These are phyloP conservation scores for Rhododendron molle DNA, from an alignment of 148 eudicot genomes.

Conservation along the genomic window DNA sequence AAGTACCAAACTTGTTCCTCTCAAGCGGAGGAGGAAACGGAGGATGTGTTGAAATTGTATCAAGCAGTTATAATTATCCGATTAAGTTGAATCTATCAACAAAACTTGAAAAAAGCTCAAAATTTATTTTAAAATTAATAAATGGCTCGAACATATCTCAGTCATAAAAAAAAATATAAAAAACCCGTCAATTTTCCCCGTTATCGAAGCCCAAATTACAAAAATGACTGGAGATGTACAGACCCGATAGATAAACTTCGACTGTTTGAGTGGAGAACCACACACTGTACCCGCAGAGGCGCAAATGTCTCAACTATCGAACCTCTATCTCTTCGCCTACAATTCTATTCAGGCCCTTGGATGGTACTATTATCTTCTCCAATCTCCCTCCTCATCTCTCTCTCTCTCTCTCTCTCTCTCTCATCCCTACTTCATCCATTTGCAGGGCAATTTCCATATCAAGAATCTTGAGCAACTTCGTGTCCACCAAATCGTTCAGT, in stretches of 20 bases:
- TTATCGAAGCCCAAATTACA: too few relatives aligned
- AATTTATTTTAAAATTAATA: too few relatives aligned
- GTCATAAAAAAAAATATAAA: too few relatives aligned
- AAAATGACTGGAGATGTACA: too few relatives aligned
- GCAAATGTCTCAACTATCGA: conserved; percentile 40
- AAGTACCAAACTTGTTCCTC: too few relatives aligned
- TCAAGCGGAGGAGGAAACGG: too few relatives aligned
- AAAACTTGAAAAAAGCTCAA: too few relatives aligned
- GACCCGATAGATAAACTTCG: neutral
- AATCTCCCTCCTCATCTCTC: neutral
- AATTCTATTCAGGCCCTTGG: conserved; percentile 65
- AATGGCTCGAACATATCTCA: too few relatives aligned
- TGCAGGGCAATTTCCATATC: neutral
- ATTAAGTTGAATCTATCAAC: too few relatives aligned
- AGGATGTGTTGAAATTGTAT: too few relatives aligned
- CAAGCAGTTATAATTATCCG: too few relatives aligned
- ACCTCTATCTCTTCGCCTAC: conserved; percentile 62
- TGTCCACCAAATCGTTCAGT: conserved; percentile 36
- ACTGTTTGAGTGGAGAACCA: neutral
- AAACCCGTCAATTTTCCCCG: too few relatives aligned
- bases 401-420: neutral
- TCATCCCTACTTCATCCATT: neutral
- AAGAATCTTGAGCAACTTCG: conserved; percentile 32
- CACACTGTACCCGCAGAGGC: conserved; percentile 20
- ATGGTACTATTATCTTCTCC: conserved; percentile 34